Conservation (phyloP, 2,329 filamentous ascomycete genomes). For the Colletotrichum tropicicola region DNA sequence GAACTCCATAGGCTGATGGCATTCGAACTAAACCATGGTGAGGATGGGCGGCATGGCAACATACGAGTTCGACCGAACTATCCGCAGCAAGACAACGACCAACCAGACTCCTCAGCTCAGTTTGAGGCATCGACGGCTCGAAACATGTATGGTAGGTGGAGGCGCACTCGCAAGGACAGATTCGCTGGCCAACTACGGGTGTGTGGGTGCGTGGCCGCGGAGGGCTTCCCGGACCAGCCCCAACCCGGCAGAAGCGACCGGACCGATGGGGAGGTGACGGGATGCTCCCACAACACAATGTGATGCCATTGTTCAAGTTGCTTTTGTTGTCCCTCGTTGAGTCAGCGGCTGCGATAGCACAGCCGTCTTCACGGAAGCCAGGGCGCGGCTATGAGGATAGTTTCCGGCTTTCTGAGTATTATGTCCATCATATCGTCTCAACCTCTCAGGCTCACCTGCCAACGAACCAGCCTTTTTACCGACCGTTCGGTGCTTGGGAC, state of each 20-base stretch:
- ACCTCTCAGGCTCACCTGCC: not conserved
- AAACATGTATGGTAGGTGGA: conserved; percentile 21
- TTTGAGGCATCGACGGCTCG: conserved; percentile 26
- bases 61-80: conserved; percentile 24
- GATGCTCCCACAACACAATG: not conserved
- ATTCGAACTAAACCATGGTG: not conserved
- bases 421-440: conserved; percentile 10
- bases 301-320: not conserved
- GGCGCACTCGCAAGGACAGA: not conserved
- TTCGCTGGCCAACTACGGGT: not conserved
- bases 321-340: not conserved
- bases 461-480: not conserved
- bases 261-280: not conserved
- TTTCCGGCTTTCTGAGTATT: not conserved
- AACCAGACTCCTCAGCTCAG: not conserved
- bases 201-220: conserved; percentile 1
- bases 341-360: not conserved
- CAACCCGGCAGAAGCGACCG: conserved; percentile 11
- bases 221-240: conserved; percentile 8
- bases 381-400: not conserved
- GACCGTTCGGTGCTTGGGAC: conserved; percentile 3
- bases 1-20: not conserved
- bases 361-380: not conserved
- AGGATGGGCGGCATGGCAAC: conserved; percentile 10
- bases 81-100: not conserved